Percentiles rank a stretch among this genome's conserved stretches.
Evolutionary conservation across 2,329 filamentous ascomycete species (phyloP).

Genomic region (Catunica adiposa): DNA sequence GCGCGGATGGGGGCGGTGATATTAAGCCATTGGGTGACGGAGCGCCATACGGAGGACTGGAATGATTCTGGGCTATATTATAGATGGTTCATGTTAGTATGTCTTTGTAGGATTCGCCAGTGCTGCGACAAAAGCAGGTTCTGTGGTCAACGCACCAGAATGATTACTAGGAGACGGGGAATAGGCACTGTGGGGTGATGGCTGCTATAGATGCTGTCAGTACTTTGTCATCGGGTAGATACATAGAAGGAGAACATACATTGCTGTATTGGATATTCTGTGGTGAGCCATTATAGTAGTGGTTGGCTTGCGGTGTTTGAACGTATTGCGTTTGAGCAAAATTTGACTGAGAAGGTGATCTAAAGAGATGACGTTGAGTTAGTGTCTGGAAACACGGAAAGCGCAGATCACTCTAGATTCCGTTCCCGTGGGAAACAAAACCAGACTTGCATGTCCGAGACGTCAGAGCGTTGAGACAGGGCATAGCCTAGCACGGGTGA

Average conservation of each 20-base stretch:
- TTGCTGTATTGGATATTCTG: not conserved
- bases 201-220: not conserved
- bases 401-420: not conserved
- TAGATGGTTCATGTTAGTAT: not conserved
- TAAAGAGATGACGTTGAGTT: not conserved
- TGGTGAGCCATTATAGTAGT: not conserved
- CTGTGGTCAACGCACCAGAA: not conserved
- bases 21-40: not conserved
- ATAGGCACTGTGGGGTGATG: not conserved
- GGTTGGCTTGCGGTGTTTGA: not conserved
- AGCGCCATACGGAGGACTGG: not conserved
- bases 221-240: not conserved
- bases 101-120: not conserved
- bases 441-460: too few species aligned
- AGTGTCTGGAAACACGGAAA: too few species aligned
- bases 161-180: not conserved
- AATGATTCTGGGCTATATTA: not conserved
- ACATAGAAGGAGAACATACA: not conserved
- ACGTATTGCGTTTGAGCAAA: not conserved
- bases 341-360: not conserved
- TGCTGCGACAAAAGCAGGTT: not conserved
- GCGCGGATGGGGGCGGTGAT: not conserved
- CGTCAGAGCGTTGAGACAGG: not conserved
- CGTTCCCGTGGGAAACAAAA: not conserved
- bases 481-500: not conserved